A percentile compares a stretch with the other conserved stretches of the same genome.
phyloP scores from a whole-genome alignment of 169 alveolate genomes.

The Babesia sp. region DNA sequence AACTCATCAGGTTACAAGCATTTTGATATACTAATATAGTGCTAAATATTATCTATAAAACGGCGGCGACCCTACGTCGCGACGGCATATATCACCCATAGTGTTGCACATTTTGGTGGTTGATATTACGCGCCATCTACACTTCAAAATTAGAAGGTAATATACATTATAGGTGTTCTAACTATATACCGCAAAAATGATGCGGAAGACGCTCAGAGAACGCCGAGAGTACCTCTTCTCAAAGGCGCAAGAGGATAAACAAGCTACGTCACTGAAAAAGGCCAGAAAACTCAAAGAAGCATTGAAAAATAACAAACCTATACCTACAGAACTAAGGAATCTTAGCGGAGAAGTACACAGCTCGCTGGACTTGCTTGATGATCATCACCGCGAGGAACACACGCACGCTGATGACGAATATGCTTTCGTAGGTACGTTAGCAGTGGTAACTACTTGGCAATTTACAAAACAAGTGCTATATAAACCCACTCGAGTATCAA shows the following conservation, averaged over 20 bases:
- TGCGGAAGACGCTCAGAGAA: conserved; percentile 64
- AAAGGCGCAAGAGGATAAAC: conserved; percentile 58
- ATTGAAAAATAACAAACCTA: conserved; percentile 56
- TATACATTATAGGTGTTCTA: background rate
- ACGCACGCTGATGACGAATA: conserved; percentile 67
- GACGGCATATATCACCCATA: background rate
- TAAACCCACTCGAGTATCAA: conserved; percentile 87
- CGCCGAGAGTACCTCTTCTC: conserved; percentile 64
- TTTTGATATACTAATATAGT: background rate
- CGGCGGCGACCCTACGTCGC: background rate
- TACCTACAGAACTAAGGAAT: conserved; percentile 59
- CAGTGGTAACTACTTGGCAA: background rate
- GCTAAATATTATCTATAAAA: background rate
- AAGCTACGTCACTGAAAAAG: conserved; percentile 42
- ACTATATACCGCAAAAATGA: conserved; percentile 1
- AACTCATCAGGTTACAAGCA: too few species aligned
- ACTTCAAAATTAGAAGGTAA: background rate
- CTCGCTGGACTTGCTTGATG: conserved; percentile 65
- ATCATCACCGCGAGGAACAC: conserved; percentile 51
- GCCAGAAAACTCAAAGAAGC: conserved; percentile 67
- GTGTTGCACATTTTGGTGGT: background rate
- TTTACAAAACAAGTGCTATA: too few species aligned
- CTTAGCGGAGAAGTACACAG: conserved; percentile 64
- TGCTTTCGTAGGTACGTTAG: conserved; percentile 60
- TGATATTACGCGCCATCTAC: background rate